A percentile compares a stretch with the other conserved stretches of the same genome.
Evolutionary conservation across 768 basidiomycete species (phyloP).

Genomic region (Suillus ampliporus): DNA sequence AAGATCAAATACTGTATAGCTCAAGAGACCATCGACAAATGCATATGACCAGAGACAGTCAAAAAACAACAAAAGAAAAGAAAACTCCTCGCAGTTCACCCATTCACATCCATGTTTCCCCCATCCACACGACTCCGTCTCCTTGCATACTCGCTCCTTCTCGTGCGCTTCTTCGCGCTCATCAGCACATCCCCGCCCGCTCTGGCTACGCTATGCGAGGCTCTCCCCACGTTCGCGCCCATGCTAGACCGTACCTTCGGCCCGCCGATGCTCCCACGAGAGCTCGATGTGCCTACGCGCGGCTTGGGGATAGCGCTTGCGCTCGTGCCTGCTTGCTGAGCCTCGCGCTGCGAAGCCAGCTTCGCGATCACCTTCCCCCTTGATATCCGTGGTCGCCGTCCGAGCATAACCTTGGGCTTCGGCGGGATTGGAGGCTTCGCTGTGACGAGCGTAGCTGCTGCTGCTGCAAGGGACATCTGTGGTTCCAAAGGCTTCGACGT

Average conservation of each 20-base stretch:
- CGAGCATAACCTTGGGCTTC: constrained; percentile 40
- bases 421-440: constrained; percentile 25
- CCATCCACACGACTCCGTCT: constrained; percentile 51
- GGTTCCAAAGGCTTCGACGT: constrained; percentile 33
- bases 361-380: constrained; percentile 81
- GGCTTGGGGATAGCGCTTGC: constrained; percentile 13
- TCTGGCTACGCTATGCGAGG: constrained; percentile 26
- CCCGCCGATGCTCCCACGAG: constrained; percentile 23
- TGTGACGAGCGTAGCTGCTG: constrained; percentile 31
- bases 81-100: constrained; percentile 1
- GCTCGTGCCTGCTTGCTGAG: constrained; percentile 32
- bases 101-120: constrained; percentile 19
- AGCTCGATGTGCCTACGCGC: constrained; percentile 18
- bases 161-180: constrained; percentile 73
- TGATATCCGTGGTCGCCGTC: constrained; percentile 78
- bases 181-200: constrained; percentile 49
- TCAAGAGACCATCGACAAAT: constrained; percentile 15
- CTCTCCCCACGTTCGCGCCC: constrained; percentile 41
- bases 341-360: constrained; percentile 72
- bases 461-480: constrained; percentile 35
- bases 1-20: constrained; percentile 6
- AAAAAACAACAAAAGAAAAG: neutral
- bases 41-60: constrained; percentile 14
- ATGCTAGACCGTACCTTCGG: constrained; percentile 57
- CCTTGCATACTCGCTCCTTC: constrained; percentile 77